Conservation (phyloP, 192 early-diverging fungal species). For the Podila horticola region DNA sequence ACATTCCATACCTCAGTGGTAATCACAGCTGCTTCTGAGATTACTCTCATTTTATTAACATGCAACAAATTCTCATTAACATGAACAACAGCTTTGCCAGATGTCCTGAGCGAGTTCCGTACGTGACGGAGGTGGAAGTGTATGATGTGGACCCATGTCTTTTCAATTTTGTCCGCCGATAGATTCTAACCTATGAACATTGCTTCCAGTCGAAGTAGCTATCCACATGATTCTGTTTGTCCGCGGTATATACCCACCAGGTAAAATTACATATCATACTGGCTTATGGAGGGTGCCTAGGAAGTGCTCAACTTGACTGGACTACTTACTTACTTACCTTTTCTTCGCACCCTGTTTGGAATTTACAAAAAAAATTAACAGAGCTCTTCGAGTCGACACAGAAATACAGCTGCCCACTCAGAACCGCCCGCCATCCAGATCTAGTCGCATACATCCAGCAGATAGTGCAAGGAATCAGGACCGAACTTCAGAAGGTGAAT, state of each 20-base stretch:
- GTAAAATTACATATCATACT: neutral
- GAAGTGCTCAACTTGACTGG: neutral
- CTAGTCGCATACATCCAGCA: constrained; percentile 31
- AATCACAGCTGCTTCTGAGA: neutral
- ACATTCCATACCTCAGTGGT: neutral
- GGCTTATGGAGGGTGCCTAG: no score
- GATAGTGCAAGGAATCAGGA: constrained; percentile 15
- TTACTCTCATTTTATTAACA: neutral
- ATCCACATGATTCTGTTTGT: constrained; percentile 43
- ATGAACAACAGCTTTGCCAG: constrained; percentile 15
- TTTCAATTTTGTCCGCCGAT: constrained; percentile 1
- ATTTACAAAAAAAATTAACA: neutral
- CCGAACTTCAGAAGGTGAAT: constrained; percentile 25
- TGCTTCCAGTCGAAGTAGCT: constrained; percentile 36
- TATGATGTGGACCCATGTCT: neutral
- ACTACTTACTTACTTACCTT: neutral
- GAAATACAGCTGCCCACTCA: constrained; percentile 39
- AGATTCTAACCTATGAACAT: neutral
- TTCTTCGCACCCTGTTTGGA: neutral
- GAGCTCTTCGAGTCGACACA: constrained; percentile 47
- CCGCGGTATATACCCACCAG: constrained; percentile 47
- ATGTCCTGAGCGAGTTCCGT: constrained; percentile 43
- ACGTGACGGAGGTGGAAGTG: neutral
- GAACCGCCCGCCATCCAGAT: constrained; percentile 41
- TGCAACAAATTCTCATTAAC: neutral